Conservation (phyloP, 768 basidiomycete species). For the Naematelia encephala region DNA sequence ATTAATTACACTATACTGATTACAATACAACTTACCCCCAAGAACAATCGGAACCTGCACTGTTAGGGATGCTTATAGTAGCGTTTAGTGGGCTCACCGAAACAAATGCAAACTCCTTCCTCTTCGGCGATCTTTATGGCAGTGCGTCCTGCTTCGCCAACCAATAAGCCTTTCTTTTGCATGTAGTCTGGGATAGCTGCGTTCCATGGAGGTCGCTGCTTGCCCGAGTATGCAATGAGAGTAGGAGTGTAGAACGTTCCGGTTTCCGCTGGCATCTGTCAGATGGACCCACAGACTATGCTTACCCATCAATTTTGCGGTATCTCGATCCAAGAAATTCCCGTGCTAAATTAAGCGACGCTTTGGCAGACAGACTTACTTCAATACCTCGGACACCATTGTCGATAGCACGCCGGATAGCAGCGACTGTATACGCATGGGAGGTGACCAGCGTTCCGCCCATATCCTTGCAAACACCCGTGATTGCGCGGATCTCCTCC, state of each 20-base stretch:
- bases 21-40: no score
- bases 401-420: no score
- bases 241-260: slow-evolving; percentile 16
- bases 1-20: no score
- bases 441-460: no score
- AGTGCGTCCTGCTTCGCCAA: slow-evolving; percentile 7
- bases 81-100: slow-evolving; percentile 11
- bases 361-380: no score
- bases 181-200: slow-evolving; percentile 6
- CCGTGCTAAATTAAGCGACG: no score
- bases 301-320: slow-evolving; percentile 8
- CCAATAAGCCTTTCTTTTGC: slow-evolving; percentile 12
- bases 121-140: slow-evolving; percentile 19
- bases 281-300: background rate
- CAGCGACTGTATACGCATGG: no score
- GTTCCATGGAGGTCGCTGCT: slow-evolving; percentile 12
- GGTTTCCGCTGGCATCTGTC: background rate
- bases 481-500: no score
- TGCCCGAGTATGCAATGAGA: slow-evolving; percentile 7
- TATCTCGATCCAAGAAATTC: slow-evolving; percentile 11
- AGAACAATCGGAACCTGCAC: no score
- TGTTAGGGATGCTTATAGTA: no score
- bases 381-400: no score
- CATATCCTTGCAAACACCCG: no score
- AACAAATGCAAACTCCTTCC: slow-evolving; percentile 15